These are phyloP conservation scores for Picea engelmannii DNA, from an alignment of 83 land plant species.

Conservation along the genomic window DNA sequence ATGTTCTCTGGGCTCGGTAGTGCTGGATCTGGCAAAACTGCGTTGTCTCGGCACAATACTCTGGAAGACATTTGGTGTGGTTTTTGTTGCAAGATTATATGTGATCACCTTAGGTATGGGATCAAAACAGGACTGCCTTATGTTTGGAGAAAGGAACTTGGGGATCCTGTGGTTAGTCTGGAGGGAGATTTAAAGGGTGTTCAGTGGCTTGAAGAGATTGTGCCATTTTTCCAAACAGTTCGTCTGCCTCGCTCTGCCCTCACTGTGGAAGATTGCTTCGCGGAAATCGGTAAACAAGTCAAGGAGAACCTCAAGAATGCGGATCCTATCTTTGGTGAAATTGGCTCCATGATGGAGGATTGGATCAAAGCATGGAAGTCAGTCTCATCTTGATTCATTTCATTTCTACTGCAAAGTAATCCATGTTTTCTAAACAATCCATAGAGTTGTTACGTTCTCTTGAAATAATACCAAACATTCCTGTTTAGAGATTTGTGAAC, in stretches of 20 bases:
- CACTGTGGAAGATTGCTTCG: constrained; percentile 56
- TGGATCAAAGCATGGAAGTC: constrained; percentile 68
- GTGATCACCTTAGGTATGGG: constrained; percentile 68
- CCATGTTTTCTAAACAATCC: neutral
- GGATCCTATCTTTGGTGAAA: constrained; percentile 52
- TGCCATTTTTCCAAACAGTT: constrained; percentile 66
- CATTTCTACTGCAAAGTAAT: neutral
- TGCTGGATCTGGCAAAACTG: constrained; percentile 40
- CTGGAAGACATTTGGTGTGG: constrained; percentile 88
- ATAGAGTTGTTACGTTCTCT: neutral
- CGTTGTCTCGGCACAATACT: constrained; percentile 40
- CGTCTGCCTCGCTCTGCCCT: constrained; percentile 33
- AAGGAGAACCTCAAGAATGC: constrained; percentile 47
- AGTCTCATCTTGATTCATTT: neutral
- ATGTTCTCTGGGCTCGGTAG: constrained; percentile 52
- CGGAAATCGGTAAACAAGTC: constrained; percentile 51
- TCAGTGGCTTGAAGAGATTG: constrained; percentile 58
- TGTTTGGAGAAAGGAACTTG: constrained; percentile 52
- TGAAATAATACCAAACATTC: neutral
- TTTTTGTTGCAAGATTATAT: constrained; percentile 66
- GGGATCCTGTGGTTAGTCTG: constrained; percentile 41
- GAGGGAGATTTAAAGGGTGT: constrained; percentile 57
- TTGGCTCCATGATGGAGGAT: constrained; percentile 59
- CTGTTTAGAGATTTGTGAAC: neutral
- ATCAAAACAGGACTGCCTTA: constrained; percentile 87